phyloP scores from a whole-genome alignment of 495 filamentous ascomycete genomes.

The Endocarpon pusillum region DNA sequence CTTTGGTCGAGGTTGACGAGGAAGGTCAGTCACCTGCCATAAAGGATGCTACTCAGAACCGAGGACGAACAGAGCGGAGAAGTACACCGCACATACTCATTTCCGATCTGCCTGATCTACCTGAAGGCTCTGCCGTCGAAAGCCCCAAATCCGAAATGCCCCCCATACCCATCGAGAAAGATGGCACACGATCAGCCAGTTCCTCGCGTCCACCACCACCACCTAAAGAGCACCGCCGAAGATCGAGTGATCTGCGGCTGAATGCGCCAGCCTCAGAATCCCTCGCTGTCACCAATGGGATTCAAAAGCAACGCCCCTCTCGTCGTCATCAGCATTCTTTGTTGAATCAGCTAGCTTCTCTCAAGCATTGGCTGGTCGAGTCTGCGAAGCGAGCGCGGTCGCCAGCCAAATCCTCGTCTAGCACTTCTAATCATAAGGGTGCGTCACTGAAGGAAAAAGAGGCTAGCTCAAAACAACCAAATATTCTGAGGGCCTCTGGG shows the following conservation, averaged over 20 bases:
- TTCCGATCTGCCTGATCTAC: slow-evolving; percentile 57
- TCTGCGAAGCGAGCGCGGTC: slow-evolving; percentile 59
- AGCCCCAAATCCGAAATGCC: slow-evolving; percentile 30
- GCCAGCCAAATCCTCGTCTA: slow-evolving; percentile 17
- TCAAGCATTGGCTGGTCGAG: slow-evolving; percentile 79
- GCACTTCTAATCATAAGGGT: too few relatives aligned
- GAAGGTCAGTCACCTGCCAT: slow-evolving; percentile 34
- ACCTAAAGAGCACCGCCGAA: slow-evolving; percentile 61
- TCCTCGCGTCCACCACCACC: slow-evolving; percentile 67
- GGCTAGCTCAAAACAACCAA: too few relatives aligned
- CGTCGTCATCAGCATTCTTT: slow-evolving; percentile 53
- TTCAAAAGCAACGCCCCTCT: slow-evolving; percentile 33
- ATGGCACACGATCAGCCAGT: slow-evolving; percentile 50
- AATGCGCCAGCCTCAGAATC: slow-evolving; percentile 56
- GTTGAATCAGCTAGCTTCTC: slow-evolving; percentile 59
- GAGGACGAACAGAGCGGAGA: slow-evolving; percentile 38
- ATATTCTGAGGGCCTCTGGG: too few relatives aligned
- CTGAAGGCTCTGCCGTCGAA: slow-evolving; percentile 32
- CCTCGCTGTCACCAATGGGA: slow-evolving; percentile 34
- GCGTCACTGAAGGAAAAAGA: too few relatives aligned
- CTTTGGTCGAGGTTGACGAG: slow-evolving; percentile 58
- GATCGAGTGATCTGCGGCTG: slow-evolving; percentile 65
- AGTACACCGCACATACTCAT: slow-evolving; percentile 33
- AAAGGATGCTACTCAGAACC: slow-evolving; percentile 17
- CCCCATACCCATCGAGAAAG: slow-evolving; percentile 60